A percentile compares a stretch with the other conserved stretches of the same genome.
Conservation (phyloP, 805 yeast genomes). For the Blastobotrys chiropterorum region DNA sequence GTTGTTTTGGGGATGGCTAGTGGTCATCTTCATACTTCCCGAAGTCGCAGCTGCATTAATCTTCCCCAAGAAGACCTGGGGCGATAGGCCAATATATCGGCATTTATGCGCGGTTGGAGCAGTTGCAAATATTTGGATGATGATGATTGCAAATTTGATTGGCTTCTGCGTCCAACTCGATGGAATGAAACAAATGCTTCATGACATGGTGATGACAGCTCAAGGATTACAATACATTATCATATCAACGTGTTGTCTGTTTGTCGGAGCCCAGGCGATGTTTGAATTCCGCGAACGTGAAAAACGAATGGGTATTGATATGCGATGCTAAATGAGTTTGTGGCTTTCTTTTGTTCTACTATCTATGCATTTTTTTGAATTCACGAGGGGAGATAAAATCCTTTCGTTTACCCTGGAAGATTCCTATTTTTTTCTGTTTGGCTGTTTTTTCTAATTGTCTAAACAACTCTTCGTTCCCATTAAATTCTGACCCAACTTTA, state of each 20-base stretch:
- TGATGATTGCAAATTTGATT: conserved; percentile 93
- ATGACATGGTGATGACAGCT: conserved; percentile 65
- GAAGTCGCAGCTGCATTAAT: conserved; percentile 59
- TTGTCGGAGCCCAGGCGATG: conserved; percentile 88
- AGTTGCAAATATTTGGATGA: conserved; percentile 87
- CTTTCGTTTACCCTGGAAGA: conserved; percentile 52
- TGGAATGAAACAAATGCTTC: conserved; percentile 62
- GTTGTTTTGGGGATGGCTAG: conserved; percentile 92
- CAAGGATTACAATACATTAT: conserved; percentile 55
- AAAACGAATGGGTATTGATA: conserved; percentile 72
- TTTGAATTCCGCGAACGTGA: conserved; percentile 87
- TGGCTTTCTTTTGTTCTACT: too few relatives aligned
- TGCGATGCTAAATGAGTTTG: conserved; percentile 60
- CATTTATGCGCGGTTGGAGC: conserved; percentile 83
- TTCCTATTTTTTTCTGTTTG: conserved; percentile 49
- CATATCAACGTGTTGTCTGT: conserved; percentile 62
- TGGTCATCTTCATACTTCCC: conserved; percentile 81
- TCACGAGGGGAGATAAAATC: conserved; percentile 69
- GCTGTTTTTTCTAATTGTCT: conserved; percentile 56
- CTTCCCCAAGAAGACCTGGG: conserved; percentile 34
- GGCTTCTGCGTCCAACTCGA: conserved; percentile 93
- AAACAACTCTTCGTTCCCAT: conserved; percentile 61
- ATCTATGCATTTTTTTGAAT: conserved; percentile 42
- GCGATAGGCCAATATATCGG: conserved; percentile 61
- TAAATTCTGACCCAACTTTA: conserved; percentile 75